Evolutionary conservation across 164 flowering plant species (phyloP), one percentile per base, ranked within the genome.

Genomic region (Piper longum): DNA sequence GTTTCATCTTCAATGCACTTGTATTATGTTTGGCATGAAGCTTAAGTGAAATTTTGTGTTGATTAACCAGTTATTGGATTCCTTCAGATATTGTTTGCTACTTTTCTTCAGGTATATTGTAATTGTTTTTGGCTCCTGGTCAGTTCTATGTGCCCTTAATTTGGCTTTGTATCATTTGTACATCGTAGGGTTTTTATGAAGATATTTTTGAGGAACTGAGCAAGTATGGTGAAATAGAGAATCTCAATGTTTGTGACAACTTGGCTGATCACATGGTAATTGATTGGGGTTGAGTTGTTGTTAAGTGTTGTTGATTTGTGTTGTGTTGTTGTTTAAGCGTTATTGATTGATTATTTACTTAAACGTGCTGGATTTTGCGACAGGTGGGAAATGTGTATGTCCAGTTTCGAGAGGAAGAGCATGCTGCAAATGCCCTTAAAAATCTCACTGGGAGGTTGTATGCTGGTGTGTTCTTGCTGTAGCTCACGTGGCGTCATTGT

Each of bases 301-400:
- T 60, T 43, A 41, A 56, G 19, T 3, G 16, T 11, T 43, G 16
- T 61, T 61, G n/a, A 1, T 61, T 45, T 2, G 44, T 44, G 13
- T 60, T 45, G 52, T 14, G 12, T 45, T 45, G 7, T 45, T 45
- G 13, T 14, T 14, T 2, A 3, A 41, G 48, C 42, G 44, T 13
- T 11, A 6, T 60, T 41, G 4, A 60, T 1, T 2, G 12, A 36
- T 36, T 59, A 6, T 11, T 5, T 59, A 45, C 9, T 64, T 41
- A 3, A 63, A 39, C 59, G 43, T 17, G 72, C 79, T n/a, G n/a
- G n/a, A n/a, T n/a, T n/a, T n/a, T n/a, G n/a, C n/a, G n/a, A n/a
- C n/a, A 91, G 93, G 93, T 88, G 45, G 98, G 98, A 3, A 91
- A 91, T 82, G 98, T 91, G 1, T 91, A 91, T 69, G 98, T 83